Evolutionary conservation across 768 basidiomycete species (phyloP).

Genomic region (Coprinopsis cinerea): DNA sequence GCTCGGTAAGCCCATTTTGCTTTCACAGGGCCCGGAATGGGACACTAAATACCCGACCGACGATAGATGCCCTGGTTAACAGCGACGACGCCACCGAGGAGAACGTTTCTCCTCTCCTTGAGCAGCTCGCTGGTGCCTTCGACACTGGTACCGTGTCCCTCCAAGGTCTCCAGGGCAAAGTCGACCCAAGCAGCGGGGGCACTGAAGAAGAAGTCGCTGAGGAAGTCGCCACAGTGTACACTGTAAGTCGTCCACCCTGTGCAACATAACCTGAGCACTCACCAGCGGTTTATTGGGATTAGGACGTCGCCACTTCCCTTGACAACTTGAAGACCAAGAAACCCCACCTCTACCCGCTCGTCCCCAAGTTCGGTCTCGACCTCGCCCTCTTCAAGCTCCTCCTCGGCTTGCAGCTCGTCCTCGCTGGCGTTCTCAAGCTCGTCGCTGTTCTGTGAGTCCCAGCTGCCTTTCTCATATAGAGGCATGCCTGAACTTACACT

Average conservation of each 20-base stretch:
- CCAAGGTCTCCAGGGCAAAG: constrained; percentile 1
- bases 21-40: neutral
- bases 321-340: constrained; percentile 10
- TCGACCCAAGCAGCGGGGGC: constrained; percentile 5
- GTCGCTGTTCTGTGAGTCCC: constrained; percentile 5
- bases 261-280: too few species aligned
- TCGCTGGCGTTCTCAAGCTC: constrained; percentile 5
- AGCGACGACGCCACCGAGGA: neutral
- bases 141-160: neutral
- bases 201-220: constrained; percentile 15
- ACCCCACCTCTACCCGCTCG: constrained; percentile 3
- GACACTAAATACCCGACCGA: neutral
- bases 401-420: constrained; percentile 5
- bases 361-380: constrained; percentile 10
- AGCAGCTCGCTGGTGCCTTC: constrained; percentile 1
- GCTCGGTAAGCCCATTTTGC: constrained; percentile 4
- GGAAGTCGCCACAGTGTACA: constrained; percentile 1
- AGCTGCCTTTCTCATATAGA: neutral
- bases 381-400: constrained; percentile 8
- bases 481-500: too few species aligned
- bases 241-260: too few species aligned
- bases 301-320: constrained; percentile 4
- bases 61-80: constrained; percentile 7
- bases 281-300: neutral
- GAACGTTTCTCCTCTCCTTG: constrained; percentile 7